Evolutionary conservation across 352 stramenopile genomes (phyloP), one percentile per base, ranked within the genome.

Genomic region (Pythium scleroteichum): DNA sequence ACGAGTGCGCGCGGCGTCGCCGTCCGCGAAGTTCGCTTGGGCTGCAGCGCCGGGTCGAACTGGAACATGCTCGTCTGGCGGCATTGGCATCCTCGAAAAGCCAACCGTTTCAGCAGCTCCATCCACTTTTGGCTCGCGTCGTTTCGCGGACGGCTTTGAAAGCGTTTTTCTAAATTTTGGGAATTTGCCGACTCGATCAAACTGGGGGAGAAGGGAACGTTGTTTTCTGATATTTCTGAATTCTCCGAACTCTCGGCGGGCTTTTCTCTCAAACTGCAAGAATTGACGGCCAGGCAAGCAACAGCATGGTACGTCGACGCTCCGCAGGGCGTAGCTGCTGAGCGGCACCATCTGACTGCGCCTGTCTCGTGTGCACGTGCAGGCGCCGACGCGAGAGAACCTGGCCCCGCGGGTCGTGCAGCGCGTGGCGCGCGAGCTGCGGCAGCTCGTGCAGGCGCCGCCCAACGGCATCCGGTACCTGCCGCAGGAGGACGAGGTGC

Each of bases 381-480:
- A 70, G 62, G 55, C 62, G 3, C 46, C 64, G 17, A 69, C 78
- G 44, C 66, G 75, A 7, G 75, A 88, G 49, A 90, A 86, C 53
- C 32, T 89, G 57, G 81, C 94, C 32, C 93, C 93, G 29, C 87
- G 97, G 73, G 94, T 98, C 35, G 78, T 98, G 57, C 83, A 97
- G 42, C 76, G 95, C 44, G 87, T 99, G 10, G 88, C 92, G 22
- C 75, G 85, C 35, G 96, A 99, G 79, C 81, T 99, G 12, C 79
- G 89, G 1, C 82, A 95, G 66, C 82, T 99, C 12, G 89, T 95
- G 35, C 78, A 88, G 46, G 73, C 74, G 46, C 93, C 95, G 59
- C 81, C 96, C 26, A 94, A 97, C 59, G 96, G 96, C 40, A 96
- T 99, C 47, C 69, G 82, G 23, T 95, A 98, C 76, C 54, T 95